Base-by-base conservation (phyloP, 805 yeast genomes). In the Yamadazyma ubonensis region DNA sequence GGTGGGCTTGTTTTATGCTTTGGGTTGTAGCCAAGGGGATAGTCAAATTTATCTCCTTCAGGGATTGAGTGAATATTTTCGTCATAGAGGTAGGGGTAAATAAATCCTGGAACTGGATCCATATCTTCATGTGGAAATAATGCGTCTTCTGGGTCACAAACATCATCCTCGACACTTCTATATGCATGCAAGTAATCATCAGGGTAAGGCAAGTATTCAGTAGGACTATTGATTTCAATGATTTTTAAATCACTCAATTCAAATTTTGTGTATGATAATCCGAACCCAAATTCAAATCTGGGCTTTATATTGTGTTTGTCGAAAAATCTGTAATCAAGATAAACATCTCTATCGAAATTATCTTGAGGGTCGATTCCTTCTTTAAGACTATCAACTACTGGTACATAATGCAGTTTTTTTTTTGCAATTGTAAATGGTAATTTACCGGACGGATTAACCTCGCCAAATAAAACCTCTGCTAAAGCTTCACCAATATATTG, bases 381-480 rank as follows among this genome's bases (percentile, higher is more conserved):
- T 29, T 49, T 53, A 29, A 55, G 55, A 25, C 58, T 64, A 34
- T 67, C 71, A 39, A 74, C 49, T 8, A 76, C 59, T 16, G 75
- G 73, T 18, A 72, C 75, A 46, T 79, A 67, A 39, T 65, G 69
- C 54, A 54, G 68, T 23, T 59, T 61, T 44, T 74, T 71, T 50
- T 70, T 73, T 9, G 86, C 83, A 46, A 80, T 70, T 3, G 86
- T 78, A 51, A 79, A 79, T 1, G 86, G 84, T 25, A 81, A 63
- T 44, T 73, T 69, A 4, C 86, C 86, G 26, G 82, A 75, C 6
- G 86, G 85, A 44, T 73, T 74, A n/a, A 62, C 66, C 26, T 75
- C 80, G 1, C 86, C 86, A 56, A 76, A 80, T 14, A 80, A 52
- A 0, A 78, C 70, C 29, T 78, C 80, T 2, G 81, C 76, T 18